Conservation (phyloP, 495 filamentous ascomycete genomes). For the Penicillium nucicola region DNA sequence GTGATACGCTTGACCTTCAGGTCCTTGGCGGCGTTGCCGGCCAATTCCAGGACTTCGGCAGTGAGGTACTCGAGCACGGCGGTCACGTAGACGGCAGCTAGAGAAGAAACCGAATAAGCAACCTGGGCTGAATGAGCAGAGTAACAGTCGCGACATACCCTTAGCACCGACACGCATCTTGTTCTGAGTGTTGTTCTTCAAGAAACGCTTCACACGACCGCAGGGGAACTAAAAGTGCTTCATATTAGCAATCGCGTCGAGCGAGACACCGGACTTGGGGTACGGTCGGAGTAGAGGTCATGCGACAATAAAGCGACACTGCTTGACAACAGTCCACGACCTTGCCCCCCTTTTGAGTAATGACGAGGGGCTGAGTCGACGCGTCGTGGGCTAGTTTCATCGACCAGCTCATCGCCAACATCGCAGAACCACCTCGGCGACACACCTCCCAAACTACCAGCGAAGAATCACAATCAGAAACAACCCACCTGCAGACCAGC, state of each 20-base stretch:
- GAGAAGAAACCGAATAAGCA: slow-evolving; percentile 8
- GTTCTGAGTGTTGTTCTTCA: slow-evolving; percentile 98
- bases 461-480: not conserved
- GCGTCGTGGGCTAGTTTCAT: slow-evolving; percentile 17
- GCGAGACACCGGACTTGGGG: not conserved
- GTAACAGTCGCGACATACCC: slow-evolving; percentile 40
- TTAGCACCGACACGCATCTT: slow-evolving; percentile 99
- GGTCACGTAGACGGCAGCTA: slow-evolving; percentile 94
- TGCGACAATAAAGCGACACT: slow-evolving; percentile 11
- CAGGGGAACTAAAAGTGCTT: slow-evolving; percentile 79
- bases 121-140: not conserved
- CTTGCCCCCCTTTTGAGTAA: not conserved
- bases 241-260: slow-evolving; percentile 12
- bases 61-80: slow-evolving; percentile 98
- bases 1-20: slow-evolving; percentile 99
- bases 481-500: slow-evolving; percentile 94
- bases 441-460: not conserved
- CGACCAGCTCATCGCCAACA: slow-evolving; percentile 1
- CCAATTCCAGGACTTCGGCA: slow-evolving; percentile 96
- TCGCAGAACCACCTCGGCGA: slow-evolving; percentile 7
- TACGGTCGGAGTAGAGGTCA: not conserved
- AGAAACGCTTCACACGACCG: slow-evolving; percentile 98
- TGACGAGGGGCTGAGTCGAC: slow-evolving; percentile 19
- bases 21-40: slow-evolving; percentile 98
- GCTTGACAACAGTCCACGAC: not conserved